Percentiles rank a stretch among this genome's conserved stretches.
phyloP scores from a whole-genome alignment of 305 asterid species.

The Coffea humblotiana region DNA sequence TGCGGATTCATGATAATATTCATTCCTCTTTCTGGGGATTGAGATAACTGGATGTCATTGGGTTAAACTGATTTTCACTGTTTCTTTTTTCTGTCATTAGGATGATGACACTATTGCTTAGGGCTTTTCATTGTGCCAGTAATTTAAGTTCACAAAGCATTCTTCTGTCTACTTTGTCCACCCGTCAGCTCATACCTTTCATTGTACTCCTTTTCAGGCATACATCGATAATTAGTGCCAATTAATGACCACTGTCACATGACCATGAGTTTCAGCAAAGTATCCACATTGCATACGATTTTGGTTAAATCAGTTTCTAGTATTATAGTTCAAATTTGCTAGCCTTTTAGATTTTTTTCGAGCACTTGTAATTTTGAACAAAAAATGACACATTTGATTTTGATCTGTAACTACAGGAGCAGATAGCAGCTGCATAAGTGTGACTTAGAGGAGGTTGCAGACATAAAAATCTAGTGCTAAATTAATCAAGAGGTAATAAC shows the following conservation, averaged over 20 bases:
- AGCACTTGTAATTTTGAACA: not conserved
- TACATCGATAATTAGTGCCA: not conserved
- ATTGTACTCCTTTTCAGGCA: not conserved
- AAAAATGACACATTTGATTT: not conserved
- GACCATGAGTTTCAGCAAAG: not conserved
- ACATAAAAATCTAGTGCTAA: not conserved
- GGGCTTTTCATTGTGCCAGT: not conserved
- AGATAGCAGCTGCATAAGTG: not conserved
- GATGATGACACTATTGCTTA: not conserved
- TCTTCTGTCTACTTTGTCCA: not conserved
- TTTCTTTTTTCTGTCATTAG: not conserved
- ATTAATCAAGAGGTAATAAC: not conserved
- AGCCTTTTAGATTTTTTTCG: not conserved
- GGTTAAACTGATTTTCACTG: no score
- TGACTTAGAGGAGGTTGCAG: conserved; percentile 7
- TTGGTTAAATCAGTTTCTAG: not conserved
- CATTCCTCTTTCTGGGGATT: not conserved
- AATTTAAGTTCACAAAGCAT: not conserved
- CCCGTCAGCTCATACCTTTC: not conserved
- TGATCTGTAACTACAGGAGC: conserved; percentile 4
- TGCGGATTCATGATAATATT: not conserved
- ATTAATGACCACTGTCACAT: not conserved
- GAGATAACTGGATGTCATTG: not conserved
- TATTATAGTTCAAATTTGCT: not conserved
- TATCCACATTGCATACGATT: not conserved